Evolutionary conservation across 2,329 filamentous ascomycete genomes (phyloP), one percentile per base, ranked within the genome.

Genomic region (Fusarium sterilihyphosum): DNA sequence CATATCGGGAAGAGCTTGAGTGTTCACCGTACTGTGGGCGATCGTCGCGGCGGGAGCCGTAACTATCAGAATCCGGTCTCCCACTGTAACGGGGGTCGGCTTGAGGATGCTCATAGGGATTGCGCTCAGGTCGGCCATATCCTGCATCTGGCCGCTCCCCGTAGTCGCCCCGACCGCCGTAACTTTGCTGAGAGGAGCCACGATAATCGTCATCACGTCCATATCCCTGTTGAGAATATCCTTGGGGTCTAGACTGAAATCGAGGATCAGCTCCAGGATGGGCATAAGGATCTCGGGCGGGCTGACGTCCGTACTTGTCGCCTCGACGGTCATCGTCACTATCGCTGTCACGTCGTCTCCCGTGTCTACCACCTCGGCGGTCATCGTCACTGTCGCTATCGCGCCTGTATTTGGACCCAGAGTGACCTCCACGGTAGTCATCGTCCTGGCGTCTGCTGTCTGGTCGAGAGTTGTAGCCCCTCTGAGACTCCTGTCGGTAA

Each of bases 261-360:
- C 72, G 50, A 40, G 72, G 68, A 20, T 74, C 72, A 12, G 72
- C 72, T 24, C 50, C 26, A 12, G 72, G 72, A 26, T 75, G 72
- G 11, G 47, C 66, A 61, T 65, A 74, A n/a, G 63, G 47, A 17
- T 73, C 62, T 9, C 43, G 41, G 22, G 56, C 50, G 20, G 50
- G 35, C 24, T 46, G 47, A 37, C 47, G 43, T 13, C 49, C 64
- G 24, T 62, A 68, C 31, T 41, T 69, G 22, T 60, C 56, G 18
- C 57, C 64, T 68, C 64, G 22, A 5, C 41, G 43, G 10, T 43
- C 49, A 16, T 68, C 65, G 26, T 69, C 56, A 4, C 41, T 47
- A 11, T 62, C 43, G 22, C 59, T 49, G 3, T 33, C 50, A 33
- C 43, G 47, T 20, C 67, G 41, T 37, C 64, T 54, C 29, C 64